Evolutionary conservation across 306 rosid species (phyloP).

Genomic region (Vigna angularis): DNA sequence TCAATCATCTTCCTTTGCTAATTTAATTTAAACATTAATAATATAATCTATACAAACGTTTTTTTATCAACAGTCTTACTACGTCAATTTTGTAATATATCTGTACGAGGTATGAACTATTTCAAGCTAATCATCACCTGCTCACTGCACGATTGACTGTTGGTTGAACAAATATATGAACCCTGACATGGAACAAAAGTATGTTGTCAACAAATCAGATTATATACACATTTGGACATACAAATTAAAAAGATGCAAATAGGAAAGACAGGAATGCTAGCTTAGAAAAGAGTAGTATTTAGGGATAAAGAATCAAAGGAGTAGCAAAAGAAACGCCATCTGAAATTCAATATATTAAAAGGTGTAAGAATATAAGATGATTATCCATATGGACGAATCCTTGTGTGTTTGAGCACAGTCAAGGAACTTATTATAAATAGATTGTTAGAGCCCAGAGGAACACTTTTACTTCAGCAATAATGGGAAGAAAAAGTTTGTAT

Average conservation of each 20-base stretch:
- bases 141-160: constrained; percentile 82
- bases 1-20: too few relatives aligned
- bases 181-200: constrained; percentile 64
- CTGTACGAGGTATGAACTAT: constrained; percentile 17
- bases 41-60: too few relatives aligned
- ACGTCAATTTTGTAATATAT: too few relatives aligned
- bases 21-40: too few relatives aligned
- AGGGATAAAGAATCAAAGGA: constrained; percentile 6
- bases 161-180: constrained; percentile 91
- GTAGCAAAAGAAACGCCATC: constrained; percentile 33
- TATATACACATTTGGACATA: constrained; percentile 24
- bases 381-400: too few relatives aligned
- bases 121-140: constrained; percentile 66
- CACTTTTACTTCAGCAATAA: not conserved
- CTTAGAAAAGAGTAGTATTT: constrained; percentile 8
- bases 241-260: constrained; percentile 29
- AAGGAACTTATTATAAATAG: too few relatives aligned
- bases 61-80: too few relatives aligned
- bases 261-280: constrained; percentile 12
- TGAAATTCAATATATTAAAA: not conserved
- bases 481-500: not conserved
- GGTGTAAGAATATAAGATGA: too few relatives aligned
- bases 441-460: not conserved
- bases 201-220: constrained; percentile 35
- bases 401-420: too few relatives aligned